These are phyloP conservation scores for Thecaphora thlaspeos DNA, from an alignment of 1,284 basidiomycete species.

Conservation along the genomic window DNA sequence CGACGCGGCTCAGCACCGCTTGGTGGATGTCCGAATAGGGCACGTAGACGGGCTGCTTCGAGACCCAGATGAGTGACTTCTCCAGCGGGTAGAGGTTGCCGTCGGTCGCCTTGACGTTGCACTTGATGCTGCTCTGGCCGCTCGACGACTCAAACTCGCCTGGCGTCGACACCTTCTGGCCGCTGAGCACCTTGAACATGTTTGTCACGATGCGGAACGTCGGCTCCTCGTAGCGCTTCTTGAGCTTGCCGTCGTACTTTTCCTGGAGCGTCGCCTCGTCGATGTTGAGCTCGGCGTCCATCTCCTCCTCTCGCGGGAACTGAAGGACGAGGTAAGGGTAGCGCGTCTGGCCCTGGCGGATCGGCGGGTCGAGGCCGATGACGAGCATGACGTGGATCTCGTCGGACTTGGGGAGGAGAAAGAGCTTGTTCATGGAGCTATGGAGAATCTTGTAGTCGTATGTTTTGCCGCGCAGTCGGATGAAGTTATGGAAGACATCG, in stretches of 20 bases:
- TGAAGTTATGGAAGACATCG: constrained; percentile 93
- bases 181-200: constrained; percentile 85
- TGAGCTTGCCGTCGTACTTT: constrained; percentile 73
- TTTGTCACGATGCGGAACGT: constrained; percentile 94
- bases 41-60: constrained; percentile 89
- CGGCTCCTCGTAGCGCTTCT: constrained; percentile 87
- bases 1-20: constrained; percentile 88
- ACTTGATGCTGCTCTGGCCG: constrained; percentile 71
- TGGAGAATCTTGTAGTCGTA: constrained; percentile 99
- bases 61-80: constrained; percentile 96
- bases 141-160: constrained; percentile 59
- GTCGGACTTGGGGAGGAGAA: constrained; percentile 88
- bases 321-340: constrained; percentile 99
- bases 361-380: constrained; percentile 68
- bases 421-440: constrained; percentile 81
- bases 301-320: constrained; percentile 93
- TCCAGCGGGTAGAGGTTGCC: constrained; percentile 97
- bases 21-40: constrained; percentile 88
- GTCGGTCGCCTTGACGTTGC: constrained; percentile 94
- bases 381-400: constrained; percentile 92
- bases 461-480: constrained; percentile 92
- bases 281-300: constrained; percentile 92
- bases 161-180: constrained; percentile 80
- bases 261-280: constrained; percentile 64
- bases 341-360: constrained; percentile 94